A percentile compares a stretch with the other conserved stretches of the same genome.
These are phyloP conservation scores for Dovyalis caffra DNA, from an alignment of 345 rosid genomes.

Conservation along the genomic window DNA sequence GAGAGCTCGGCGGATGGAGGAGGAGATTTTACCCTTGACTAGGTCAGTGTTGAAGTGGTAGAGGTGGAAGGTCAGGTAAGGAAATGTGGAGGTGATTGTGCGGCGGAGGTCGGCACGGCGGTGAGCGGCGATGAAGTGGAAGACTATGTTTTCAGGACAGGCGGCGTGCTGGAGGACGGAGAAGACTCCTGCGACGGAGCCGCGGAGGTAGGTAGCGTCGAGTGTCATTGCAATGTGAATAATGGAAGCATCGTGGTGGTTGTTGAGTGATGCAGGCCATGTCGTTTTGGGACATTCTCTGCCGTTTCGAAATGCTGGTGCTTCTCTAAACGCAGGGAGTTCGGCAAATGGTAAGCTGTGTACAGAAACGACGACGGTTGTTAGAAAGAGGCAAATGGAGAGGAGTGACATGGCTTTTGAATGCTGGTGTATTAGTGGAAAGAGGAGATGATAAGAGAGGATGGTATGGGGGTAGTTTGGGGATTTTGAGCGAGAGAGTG, in stretches of 20 bases:
- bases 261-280: constrained; percentile 3
- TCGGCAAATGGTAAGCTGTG: constrained; percentile 4
- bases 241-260: constrained; percentile 31
- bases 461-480: neutral
- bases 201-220: constrained; percentile 83
- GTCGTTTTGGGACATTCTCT: constrained; percentile 44
- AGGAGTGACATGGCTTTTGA: neutral
- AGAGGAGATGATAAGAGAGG: neutral
- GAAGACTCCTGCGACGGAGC: constrained; percentile 80
- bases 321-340: constrained; percentile 56
- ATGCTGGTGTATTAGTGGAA: too few relatives aligned
- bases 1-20: constrained; percentile 67
- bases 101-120: constrained; percentile 56
- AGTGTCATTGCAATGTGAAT: constrained; percentile 88
- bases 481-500: neutral
- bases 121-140: constrained; percentile 69
- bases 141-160: constrained; percentile 80
- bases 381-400: constrained; percentile 10
- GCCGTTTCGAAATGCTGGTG: constrained; percentile 78
- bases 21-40: constrained; percentile 66
- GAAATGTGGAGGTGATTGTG: constrained; percentile 59
- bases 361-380: neutral
- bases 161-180: constrained; percentile 84
- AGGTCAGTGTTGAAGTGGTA: constrained; percentile 67
- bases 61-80: constrained; percentile 64